phyloP scores from a whole-genome alignment of 768 basidiomycete genomes.

The Hypholoma fasciculare region DNA sequence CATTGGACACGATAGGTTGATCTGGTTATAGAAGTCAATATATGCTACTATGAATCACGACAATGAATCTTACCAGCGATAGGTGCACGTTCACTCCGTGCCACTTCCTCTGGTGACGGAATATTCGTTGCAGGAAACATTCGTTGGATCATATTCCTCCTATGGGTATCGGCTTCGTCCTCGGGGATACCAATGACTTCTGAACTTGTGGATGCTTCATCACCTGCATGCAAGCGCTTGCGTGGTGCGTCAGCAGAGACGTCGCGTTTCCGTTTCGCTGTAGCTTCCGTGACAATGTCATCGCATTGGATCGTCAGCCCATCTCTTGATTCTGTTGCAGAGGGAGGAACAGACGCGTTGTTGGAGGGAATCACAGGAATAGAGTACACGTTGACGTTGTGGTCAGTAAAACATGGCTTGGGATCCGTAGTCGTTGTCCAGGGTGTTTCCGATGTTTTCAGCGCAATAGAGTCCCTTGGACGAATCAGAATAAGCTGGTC shows the following conservation, averaged over 20 bases:
- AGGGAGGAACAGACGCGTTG: background rate
- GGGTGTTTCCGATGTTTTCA: slow-evolving; percentile 46
- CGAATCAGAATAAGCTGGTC: slow-evolving; percentile 7
- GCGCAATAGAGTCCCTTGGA: slow-evolving; percentile 49
- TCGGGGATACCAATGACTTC: background rate
- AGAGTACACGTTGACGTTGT: slow-evolving; percentile 64
- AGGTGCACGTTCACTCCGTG: background rate
- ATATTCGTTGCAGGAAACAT: slow-evolving; percentile 59
- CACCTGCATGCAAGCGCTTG: slow-evolving; percentile 29
- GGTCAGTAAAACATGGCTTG: slow-evolving; percentile 58
- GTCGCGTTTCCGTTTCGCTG: slow-evolving; percentile 47
- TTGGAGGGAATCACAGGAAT: slow-evolving; percentile 41
- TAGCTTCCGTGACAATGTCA: slow-evolving; percentile 11
- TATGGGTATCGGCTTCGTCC: slow-evolving; percentile 55
- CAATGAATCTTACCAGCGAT: background rate
- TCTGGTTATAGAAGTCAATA: background rate
- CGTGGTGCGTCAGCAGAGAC: slow-evolving; percentile 35
- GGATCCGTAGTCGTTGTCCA: slow-evolving; percentile 22
- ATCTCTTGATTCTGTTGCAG: background rate
- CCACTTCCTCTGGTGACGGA: background rate
- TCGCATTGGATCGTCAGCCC: background rate
- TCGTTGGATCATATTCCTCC: slow-evolving; percentile 45
- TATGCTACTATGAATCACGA: background rate
- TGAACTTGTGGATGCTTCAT: background rate
- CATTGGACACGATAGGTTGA: background rate